Conservation (phyloP, 192 early-diverging fungal species). For the Backusella sp. region DNA sequence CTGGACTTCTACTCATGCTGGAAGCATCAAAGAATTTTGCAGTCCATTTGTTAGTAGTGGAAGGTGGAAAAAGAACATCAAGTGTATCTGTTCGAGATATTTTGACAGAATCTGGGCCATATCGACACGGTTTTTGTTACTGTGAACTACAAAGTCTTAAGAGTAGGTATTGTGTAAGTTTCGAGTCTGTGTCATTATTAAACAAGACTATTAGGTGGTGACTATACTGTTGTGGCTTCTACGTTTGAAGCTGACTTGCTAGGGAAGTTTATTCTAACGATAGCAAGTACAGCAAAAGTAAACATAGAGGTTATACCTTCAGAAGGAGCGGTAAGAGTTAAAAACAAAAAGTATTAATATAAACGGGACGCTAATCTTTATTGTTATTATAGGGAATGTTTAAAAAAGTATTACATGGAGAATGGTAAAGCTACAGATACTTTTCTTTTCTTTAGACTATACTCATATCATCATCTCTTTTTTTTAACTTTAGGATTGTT, state of each 20-base stretch:
- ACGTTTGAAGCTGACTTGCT: conserved; percentile 72
- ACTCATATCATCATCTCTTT: neutral
- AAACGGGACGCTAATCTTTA: neutral
- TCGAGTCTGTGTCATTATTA: neutral
- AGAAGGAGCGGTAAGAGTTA: conserved; percentile 66
- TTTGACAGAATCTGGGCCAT: conserved; percentile 70
- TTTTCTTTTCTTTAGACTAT: neutral
- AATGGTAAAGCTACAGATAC: conserved; percentile 45
- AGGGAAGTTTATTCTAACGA: conserved; percentile 66
- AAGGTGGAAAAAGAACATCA: conserved; percentile 70
- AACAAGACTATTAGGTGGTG: conserved; percentile 50
- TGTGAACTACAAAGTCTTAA: conserved; percentile 61
- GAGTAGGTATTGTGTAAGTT: conserved; percentile 33
- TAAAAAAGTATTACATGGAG: conserved; percentile 47
- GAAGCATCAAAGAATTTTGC: conserved; percentile 65
- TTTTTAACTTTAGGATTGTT: conserved; percentile 33
- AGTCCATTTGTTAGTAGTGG: conserved; percentile 67
- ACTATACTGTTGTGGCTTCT: conserved; percentile 78
- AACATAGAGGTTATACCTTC: conserved; percentile 56
- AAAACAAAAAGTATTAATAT: neutral
- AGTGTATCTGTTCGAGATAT: conserved; percentile 59
- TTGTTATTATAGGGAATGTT: conserved; percentile 56
- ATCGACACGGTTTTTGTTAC: conserved; percentile 74
- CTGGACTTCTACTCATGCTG: conserved; percentile 54
- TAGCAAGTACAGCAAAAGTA: conserved; percentile 55